Percentiles rank a stretch among this genome's conserved stretches.
phyloP scores from a whole-genome alignment of 371 early-diverging fungal genomes.

The Lichtheimia ornata region DNA sequence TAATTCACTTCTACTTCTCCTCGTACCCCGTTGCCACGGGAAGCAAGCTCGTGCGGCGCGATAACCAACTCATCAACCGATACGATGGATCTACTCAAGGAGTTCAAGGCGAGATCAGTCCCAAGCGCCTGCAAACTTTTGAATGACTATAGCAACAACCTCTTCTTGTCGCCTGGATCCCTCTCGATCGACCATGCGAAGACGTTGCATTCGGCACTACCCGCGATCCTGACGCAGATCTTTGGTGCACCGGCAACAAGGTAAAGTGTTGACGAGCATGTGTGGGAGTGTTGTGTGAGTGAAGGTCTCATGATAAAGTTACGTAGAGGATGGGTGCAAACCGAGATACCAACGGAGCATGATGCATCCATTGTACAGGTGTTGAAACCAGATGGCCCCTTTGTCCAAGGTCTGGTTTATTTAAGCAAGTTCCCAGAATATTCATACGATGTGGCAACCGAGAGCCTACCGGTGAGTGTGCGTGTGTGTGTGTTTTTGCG shows the following conservation, averaged over 20 bases:
- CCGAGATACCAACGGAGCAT: slow-evolving; percentile 22
- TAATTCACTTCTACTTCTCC: too few species aligned
- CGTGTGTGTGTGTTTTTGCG: too few species aligned
- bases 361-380: slow-evolving; percentile 20
- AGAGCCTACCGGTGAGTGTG: slow-evolving; percentile 30
- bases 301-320: not conserved
- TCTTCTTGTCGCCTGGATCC: slow-evolving; percentile 3
- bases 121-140: slow-evolving; percentile 7
- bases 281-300: too few species aligned
- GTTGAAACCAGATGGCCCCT: slow-evolving; percentile 24
- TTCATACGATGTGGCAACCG: slow-evolving; percentile 28
- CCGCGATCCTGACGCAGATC: slow-evolving; percentile 27
- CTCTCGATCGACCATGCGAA: slow-evolving; percentile 7
- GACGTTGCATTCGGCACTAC: slow-evolving; percentile 24
- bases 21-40: too few species aligned
- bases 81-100: slow-evolving; percentile 13
- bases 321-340: slow-evolving; percentile 39
- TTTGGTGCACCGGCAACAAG: slow-evolving; percentile 40
- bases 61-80: not conserved
- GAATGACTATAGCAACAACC: too few species aligned
- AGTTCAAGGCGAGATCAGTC: slow-evolving; percentile 10
- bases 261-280: slow-evolving; percentile 13
- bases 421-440: slow-evolving; percentile 26
- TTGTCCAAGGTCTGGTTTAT: slow-evolving; percentile 26
- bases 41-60: too few species aligned